Evolutionary conservation across 768 basidiomycete species (phyloP), one percentile per base, ranked within the genome.

Genomic region (Psilocybe azurescens): DNA sequence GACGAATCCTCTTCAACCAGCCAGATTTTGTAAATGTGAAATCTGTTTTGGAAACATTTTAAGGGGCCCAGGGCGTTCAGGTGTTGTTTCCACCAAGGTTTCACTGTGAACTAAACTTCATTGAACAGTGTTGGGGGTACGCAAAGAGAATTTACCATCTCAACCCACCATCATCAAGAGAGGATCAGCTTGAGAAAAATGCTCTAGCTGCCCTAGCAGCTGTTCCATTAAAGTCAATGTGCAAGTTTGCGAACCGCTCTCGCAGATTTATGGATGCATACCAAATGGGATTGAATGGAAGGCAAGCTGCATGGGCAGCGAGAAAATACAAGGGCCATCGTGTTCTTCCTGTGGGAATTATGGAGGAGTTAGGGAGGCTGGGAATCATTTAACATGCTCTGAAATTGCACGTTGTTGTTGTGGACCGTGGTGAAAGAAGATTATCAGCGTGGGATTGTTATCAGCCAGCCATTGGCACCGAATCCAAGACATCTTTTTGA

Each of bases 21-120:
- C 77, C 77, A 3, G 80, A 85, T 61, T 84, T 83, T 65, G 66
- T 61, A 18, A 58, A 73, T 51, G 69, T 73, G 2, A 59, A 73
- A 56, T 76, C 77, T 0, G 44, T 70, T 18, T 67, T 83, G 0
- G 73, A 83, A 61, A 58, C 30, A 2, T 38, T 64, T 5, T 74
- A 65, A 58, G 55, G 69, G 9, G 52, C 53, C 2, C 58, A 63
- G 14, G 71, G 74, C 7, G 63, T 72, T 47, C 1, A 5, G 1
- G 59, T 68, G 20, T 11, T 75, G 3, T 74, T 74, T 57, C 60
- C 74, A 1, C 75, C 74, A 4, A 78, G 77, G 47, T 77, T 74
- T 56, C 75, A 77, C 53, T 75, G 73, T 53, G 72, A 78, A 59
- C 66, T 77, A 18, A 75, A 78, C 53, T 73, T 72, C 36, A 73